phyloP scores from a whole-genome alignment of 352 stramenopile species.

The Phytophthora parvispora region DNA sequence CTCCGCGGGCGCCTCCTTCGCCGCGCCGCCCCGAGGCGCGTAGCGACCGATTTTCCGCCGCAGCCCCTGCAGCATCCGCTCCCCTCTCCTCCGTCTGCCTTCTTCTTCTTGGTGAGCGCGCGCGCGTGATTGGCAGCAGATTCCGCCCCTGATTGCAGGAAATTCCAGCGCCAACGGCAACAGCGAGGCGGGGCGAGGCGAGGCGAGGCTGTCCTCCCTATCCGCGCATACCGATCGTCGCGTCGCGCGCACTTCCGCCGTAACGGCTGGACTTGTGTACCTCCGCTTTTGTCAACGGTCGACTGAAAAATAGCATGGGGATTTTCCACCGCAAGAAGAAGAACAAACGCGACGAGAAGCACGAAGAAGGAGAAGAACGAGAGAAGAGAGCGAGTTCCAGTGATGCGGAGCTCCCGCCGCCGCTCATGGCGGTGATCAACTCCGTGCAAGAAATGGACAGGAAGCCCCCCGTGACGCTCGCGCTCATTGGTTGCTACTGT shows the following conservation, averaged over 20 bases:
- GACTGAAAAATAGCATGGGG: conserved; percentile 12
- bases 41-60: conserved; percentile 71
- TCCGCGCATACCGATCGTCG: conserved; percentile 11
- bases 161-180: conserved; percentile 17
- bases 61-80: conserved; percentile 65
- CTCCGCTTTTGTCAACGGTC: conserved; percentile 4
- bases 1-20: conserved; percentile 15
- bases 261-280: conserved; percentile 25
- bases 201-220: conserved; percentile 20
- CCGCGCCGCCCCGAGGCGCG: conserved; percentile 9
- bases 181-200: not conserved
- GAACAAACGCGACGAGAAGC: not conserved
- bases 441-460: conserved; percentile 65
- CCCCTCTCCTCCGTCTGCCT: not conserved
- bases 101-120: conserved; percentile 3
- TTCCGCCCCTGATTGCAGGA: conserved; percentile 2
- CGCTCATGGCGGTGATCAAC: conserved; percentile 47
- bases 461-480: conserved; percentile 69
- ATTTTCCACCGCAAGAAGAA: conserved; percentile 32
- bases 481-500: conserved; percentile 41
- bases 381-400: not conserved
- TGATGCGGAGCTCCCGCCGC: conserved; percentile 29
- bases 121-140: conserved; percentile 1
- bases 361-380: too few relatives aligned
- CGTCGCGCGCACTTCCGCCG: conserved; percentile 20